phyloP scores from a whole-genome alignment of 2,329 filamentous ascomycete species.

The Fusarium camptoceras region DNA sequence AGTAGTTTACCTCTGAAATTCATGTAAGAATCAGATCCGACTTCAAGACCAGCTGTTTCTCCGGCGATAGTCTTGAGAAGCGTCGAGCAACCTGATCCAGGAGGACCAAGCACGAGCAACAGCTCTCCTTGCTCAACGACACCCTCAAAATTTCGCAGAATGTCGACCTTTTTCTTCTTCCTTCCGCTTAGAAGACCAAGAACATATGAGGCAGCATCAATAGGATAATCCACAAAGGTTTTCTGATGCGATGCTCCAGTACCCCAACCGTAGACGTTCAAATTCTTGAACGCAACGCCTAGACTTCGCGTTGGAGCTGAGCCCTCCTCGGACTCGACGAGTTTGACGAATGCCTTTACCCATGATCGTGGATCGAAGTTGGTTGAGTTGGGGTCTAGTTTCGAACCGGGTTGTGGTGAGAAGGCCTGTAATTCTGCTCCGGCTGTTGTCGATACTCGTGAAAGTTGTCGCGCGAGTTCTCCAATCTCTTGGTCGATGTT shows the following conservation, averaged over 20 bases:
- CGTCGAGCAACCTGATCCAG: constrained; percentile 66
- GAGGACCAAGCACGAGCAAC: constrained; percentile 62
- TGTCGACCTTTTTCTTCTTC: constrained; percentile 40
- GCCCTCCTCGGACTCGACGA: constrained; percentile 43
- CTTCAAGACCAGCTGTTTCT: constrained; percentile 58
- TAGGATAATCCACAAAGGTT: constrained; percentile 38
- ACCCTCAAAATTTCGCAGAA: constrained; percentile 47
- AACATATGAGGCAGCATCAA: constrained; percentile 26
- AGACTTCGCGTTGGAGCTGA: constrained; percentile 42
- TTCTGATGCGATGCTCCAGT: constrained; percentile 44
- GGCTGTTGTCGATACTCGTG: constrained; percentile 23
- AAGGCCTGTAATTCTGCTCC: constrained; percentile 34
- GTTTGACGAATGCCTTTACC: constrained; percentile 44
- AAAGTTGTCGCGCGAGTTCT: constrained; percentile 29
- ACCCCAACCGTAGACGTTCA: constrained; percentile 47
- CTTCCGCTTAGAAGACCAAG: neutral
- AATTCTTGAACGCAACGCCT: constrained; percentile 45
- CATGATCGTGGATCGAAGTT: constrained; percentile 45
- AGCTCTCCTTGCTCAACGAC: constrained; percentile 47
- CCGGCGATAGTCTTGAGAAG: constrained; percentile 67
- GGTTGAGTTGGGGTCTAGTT: constrained; percentile 43
- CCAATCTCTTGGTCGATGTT: constrained; percentile 16
- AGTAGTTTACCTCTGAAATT: constrained; percentile 62
- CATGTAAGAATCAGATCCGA: constrained; percentile 49
- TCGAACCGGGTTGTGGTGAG: constrained; percentile 34